Conservation (phyloP, 495 filamentous ascomycete species). For the Annulohypoxylon bovei region DNA sequence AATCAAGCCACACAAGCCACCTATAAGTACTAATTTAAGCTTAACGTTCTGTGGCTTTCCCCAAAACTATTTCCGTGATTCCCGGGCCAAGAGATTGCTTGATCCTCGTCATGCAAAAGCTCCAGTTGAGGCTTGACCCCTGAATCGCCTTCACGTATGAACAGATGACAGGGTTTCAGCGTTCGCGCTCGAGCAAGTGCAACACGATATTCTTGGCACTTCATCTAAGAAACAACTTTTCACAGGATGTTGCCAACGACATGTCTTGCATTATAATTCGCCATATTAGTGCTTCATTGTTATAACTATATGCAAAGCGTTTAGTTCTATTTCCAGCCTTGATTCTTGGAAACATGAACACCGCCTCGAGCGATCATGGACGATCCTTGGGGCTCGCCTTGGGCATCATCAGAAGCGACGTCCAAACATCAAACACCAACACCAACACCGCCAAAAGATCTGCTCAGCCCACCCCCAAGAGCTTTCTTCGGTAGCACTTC, state of each 20-base stretch:
- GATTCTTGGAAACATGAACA: constrained; percentile 31
- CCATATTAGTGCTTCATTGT: constrained; percentile 3
- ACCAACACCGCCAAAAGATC: constrained; percentile 48
- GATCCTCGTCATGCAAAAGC: constrained; percentile 26
- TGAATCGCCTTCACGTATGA: constrained; percentile 23
- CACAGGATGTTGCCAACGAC: neutral
- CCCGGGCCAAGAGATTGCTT: constrained; percentile 31
- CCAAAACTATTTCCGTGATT: constrained; percentile 4
- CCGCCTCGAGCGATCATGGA: constrained; percentile 56
- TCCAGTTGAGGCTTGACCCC: constrained; percentile 23
- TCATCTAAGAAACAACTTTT: constrained; percentile 16
- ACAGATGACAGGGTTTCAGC: constrained; percentile 14
- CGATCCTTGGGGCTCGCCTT: constrained; percentile 67
- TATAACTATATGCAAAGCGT: constrained; percentile 11
- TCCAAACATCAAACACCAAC: constrained; percentile 36
- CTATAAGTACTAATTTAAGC: neutral
- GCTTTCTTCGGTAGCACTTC: constrained; percentile 55
- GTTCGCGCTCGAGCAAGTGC: constrained; percentile 20
- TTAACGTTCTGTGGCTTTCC: neutral
- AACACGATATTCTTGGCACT: constrained; percentile 31
- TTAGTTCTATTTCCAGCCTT: neutral
- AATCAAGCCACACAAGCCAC: constrained; percentile 9
- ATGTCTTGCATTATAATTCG: constrained; percentile 14
- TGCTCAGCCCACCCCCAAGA: constrained; percentile 56
- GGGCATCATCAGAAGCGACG: constrained; percentile 51